Evolutionary conservation across 441 rosid genomes (phyloP).

Genomic region (Hura crepitans): DNA sequence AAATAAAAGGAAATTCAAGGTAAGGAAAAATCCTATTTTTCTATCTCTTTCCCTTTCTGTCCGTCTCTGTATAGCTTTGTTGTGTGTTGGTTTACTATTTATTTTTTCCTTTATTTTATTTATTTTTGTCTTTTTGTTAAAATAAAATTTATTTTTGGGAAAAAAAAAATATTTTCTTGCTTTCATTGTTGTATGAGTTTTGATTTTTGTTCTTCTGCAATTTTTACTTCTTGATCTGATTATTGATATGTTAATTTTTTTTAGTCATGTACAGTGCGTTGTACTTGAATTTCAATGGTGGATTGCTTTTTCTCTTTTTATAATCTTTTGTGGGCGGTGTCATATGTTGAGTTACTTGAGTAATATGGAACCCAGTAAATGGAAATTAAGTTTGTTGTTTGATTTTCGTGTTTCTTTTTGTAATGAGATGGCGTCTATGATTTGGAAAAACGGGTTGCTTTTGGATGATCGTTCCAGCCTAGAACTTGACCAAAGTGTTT

Average conservation of each 20-base stretch:
- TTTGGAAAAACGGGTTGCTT: slow-evolving; percentile 21
- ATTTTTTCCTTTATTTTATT: slow-evolving; percentile 6
- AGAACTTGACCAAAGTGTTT: background rate
- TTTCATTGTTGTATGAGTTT: background rate
- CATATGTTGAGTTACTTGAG: background rate
- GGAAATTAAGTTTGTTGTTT: slow-evolving; percentile 5
- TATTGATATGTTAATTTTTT: background rate
- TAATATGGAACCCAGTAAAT: background rate
- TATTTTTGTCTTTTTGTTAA: slow-evolving; percentile 2
- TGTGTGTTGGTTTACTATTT: slow-evolving; percentile 18
- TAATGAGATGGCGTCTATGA: background rate
- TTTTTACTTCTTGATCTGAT: slow-evolving; percentile 4
- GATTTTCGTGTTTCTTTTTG: background rate
- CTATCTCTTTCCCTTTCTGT: background rate
- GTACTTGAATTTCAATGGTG: slow-evolving; percentile 6
- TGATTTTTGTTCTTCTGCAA: background rate
- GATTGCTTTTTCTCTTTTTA: background rate
- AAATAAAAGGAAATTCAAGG: slow-evolving; percentile 9
- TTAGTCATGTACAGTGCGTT: background rate
- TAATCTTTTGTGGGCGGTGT: background rate
- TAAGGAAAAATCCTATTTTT: background rate
- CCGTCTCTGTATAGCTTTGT: slow-evolving; percentile 6
- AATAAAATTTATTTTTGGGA: background rate
- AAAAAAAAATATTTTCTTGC: background rate
- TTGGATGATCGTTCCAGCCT: background rate